A percentile compares a stretch with the other conserved stretches of the same genome.
Conservation (phyloP, 768 basidiomycete genomes). For the Russula emetica region DNA sequence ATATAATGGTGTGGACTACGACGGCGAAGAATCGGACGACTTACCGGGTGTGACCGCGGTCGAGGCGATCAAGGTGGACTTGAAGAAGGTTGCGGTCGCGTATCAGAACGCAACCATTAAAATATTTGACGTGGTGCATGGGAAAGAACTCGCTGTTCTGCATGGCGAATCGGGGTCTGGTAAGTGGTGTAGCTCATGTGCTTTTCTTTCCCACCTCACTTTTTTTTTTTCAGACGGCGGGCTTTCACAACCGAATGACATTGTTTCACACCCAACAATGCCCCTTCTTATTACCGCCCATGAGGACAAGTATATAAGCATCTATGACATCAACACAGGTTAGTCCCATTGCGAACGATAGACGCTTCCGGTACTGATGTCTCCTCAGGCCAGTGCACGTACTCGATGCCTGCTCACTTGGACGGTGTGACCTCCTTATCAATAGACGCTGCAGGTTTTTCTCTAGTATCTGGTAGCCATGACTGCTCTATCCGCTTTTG, state of each 20-base stretch:
- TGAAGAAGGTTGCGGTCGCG: conserved; percentile 85
- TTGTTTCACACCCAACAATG: conserved; percentile 88
- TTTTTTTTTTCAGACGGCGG: conserved; percentile 54
- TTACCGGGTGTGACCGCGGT: conserved; percentile 71
- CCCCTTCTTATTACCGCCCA: conserved; percentile 83
- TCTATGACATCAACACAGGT: conserved; percentile 86
- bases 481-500: conserved; percentile 95
- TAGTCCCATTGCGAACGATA: conserved; percentile 30
- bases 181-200: background rate
- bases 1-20: conserved; percentile 61
- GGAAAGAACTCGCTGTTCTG: conserved; percentile 65
- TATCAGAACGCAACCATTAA: conserved; percentile 87
- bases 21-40: conserved; percentile 42
- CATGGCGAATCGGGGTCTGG: conserved; percentile 31
- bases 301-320: conserved; percentile 89
- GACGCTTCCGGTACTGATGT: background rate
- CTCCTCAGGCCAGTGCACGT: conserved; percentile 70
- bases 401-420: conserved; percentile 86
- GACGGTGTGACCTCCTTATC: conserved; percentile 90
- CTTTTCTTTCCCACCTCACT: background rate
- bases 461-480: conserved; percentile 84
- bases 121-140: conserved; percentile 85
- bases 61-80: conserved; percentile 75
- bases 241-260: conserved; percentile 77
- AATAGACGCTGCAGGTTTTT: conserved; percentile 82